Evolutionary conservation across 371 early-diverging fungal genomes (phyloP).

Genomic region (Chytridium lagenaria): DNA sequence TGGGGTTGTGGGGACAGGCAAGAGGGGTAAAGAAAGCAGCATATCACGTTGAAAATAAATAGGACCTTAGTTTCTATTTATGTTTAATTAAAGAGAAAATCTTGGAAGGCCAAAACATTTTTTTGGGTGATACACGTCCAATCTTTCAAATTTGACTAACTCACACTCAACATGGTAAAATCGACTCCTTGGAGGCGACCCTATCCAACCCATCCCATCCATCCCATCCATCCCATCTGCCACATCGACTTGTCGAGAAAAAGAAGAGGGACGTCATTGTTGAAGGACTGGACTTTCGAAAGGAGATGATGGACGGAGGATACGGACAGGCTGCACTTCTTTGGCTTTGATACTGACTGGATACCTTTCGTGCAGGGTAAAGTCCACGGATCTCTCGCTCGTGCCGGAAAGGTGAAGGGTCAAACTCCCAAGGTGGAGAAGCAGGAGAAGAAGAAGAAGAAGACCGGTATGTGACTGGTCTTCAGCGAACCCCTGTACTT

Average conservation of each 20-base stretch:
- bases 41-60: too few species aligned
- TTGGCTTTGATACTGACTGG: neutral
- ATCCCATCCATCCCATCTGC: neutral
- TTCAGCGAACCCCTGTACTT: neutral
- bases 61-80: too few species aligned
- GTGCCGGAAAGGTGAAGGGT: slow-evolving; percentile 99
- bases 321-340: neutral
- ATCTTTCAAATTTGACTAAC: neutral
- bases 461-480: slow-evolving; percentile 74
- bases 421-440: slow-evolving; percentile 99
- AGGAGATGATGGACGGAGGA: too few species aligned
- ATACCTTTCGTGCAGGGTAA: slow-evolving; percentile 83
- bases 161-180: neutral
- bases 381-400: slow-evolving; percentile 99
- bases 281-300: too few species aligned
- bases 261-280: too few species aligned
- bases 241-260: neutral
- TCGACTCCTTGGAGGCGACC: neutral
- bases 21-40: too few species aligned
- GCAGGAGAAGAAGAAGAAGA: slow-evolving; percentile 96
- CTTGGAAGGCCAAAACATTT: too few species aligned
- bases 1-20: too few species aligned
- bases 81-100: too few species aligned
- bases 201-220: neutral
- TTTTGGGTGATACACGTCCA: slow-evolving; percentile 3